Evolutionary conservation across 768 basidiomycete species (phyloP).

Genomic region (Tubosaeta sp.): DNA sequence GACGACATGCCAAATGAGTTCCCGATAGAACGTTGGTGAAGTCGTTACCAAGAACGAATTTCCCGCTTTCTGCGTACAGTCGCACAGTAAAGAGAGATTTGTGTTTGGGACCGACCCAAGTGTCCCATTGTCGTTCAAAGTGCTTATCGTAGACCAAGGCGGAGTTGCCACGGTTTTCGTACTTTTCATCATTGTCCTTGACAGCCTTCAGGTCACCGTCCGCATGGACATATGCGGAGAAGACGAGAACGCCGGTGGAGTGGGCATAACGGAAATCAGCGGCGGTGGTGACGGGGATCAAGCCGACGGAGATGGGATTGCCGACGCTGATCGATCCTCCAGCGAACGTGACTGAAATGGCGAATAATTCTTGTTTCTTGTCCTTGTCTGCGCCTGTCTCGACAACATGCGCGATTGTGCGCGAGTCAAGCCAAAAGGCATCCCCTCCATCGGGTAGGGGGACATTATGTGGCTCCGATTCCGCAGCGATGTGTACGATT

Average conservation of each 20-base stretch:
- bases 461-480: conserved; percentile 48
- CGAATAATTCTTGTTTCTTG: conserved; percentile 54
- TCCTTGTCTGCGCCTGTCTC: conserved; percentile 44
- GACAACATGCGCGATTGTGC: conserved; percentile 68
- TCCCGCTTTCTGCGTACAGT: conserved; percentile 42
- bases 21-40: conserved; percentile 61
- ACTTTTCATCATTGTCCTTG: conserved; percentile 63
- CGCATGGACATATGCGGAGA: conserved; percentile 78
- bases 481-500: conserved; percentile 54
- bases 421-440: conserved; percentile 71
- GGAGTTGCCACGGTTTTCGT: conserved; percentile 66
- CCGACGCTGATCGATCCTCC: conserved; percentile 32
- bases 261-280: conserved; percentile 67
- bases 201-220: conserved; percentile 71
- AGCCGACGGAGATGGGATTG: conserved; percentile 47
- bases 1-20: conserved; percentile 58
- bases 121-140: conserved; percentile 77
- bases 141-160: conserved; percentile 68
- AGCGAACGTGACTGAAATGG: conserved; percentile 49
- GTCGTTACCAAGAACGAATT: conserved; percentile 50
- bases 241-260: conserved; percentile 62
- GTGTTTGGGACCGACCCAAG: conserved; percentile 70
- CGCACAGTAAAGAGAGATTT: conserved; percentile 68
- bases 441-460: conserved; percentile 66
- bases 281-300: conserved; percentile 62